Percentiles rank a stretch among this genome's conserved stretches.
Evolutionary conservation across 2,329 filamentous ascomycete genomes (phyloP).

Genomic region (Neopestalotiopsis sp.): DNA sequence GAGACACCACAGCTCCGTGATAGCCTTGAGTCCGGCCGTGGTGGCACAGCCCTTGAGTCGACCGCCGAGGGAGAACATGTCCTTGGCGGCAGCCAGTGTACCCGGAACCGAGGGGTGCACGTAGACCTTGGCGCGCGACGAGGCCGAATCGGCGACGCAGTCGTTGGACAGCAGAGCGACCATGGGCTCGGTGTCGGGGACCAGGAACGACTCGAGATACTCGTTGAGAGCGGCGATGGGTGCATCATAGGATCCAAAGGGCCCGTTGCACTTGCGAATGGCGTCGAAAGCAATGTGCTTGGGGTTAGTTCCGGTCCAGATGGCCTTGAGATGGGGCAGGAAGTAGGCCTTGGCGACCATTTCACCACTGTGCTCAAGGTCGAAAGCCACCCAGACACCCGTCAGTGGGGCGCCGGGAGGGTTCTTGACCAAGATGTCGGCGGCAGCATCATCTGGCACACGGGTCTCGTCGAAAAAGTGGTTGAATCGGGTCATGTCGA

Average conservation of each 20-base stretch:
- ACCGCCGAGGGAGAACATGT: constrained; percentile 17
- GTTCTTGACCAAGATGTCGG: background rate
- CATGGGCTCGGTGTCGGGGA: background rate
- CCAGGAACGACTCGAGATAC: constrained; percentile 2
- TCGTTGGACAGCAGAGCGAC: constrained; percentile 20
- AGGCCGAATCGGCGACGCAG: constrained; percentile 15
- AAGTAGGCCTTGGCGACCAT: constrained; percentile 21
- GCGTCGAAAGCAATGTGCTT: constrained; percentile 12
- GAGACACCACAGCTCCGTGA: background rate
- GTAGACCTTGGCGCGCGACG: constrained; percentile 19
- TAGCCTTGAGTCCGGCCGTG: background rate
- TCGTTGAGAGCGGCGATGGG: background rate
- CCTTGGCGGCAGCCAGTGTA: constrained; percentile 16
- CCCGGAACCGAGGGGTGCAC: background rate
- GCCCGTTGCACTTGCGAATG: background rate
- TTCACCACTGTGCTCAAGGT: constrained; percentile 17
- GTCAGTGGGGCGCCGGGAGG: background rate
- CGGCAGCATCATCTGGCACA: background rate
- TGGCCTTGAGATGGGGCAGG: constrained; percentile 3
- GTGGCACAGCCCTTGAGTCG: background rate
- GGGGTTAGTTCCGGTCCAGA: background rate
- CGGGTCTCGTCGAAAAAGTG: background rate
- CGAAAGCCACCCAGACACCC: constrained; percentile 17
- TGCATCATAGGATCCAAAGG: background rate
- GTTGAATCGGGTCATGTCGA: background rate